Evolutionary conservation across 139 green algal genomes (phyloP).

Genomic region (Chlorella sorokiniana): DNA sequence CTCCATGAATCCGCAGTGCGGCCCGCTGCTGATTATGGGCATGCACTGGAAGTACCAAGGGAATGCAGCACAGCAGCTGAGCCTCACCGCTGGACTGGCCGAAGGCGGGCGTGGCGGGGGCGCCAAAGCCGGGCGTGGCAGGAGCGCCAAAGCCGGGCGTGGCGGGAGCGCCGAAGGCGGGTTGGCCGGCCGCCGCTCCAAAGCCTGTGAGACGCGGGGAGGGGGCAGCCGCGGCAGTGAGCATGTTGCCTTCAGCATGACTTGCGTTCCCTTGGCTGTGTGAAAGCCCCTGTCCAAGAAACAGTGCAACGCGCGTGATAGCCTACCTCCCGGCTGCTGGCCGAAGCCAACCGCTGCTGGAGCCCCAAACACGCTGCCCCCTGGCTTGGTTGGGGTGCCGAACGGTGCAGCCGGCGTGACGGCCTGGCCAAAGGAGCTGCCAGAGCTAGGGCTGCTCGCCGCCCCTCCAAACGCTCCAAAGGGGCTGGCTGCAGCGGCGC

Average conservation of each 20-base stretch:
- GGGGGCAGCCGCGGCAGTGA: neutral
- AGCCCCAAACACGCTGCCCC: constrained; percentile 7
- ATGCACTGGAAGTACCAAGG: neutral
- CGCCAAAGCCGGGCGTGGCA: constrained; percentile 5
- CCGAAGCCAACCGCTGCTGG: constrained; percentile 26
- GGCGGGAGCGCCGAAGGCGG: constrained; percentile 5
- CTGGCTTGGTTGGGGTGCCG: constrained; percentile 22
- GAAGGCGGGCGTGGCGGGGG: neutral
- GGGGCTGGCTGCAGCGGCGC: neutral
- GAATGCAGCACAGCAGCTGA: neutral
- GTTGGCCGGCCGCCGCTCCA: constrained; percentile 7
- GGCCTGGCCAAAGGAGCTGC: constrained; percentile 13
- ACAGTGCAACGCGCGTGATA: neutral
- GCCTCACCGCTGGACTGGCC: neutral
- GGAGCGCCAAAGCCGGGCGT: constrained; percentile 8
- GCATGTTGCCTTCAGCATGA: neutral
- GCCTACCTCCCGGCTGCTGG: neutral
- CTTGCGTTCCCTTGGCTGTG: neutral
- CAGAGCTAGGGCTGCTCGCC: neutral
- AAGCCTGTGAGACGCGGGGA: constrained; percentile 12
- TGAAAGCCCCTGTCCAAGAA: neutral
- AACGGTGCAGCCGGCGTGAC: constrained; percentile 8
- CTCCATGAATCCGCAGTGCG: too few relatives aligned
- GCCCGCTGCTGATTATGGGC: too few relatives aligned
- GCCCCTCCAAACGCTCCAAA: constrained; percentile 1